These are phyloP conservation scores for Theileria sp. DNA, from an alignment of 169 alveolate genomes.

Conservation along the genomic window DNA sequence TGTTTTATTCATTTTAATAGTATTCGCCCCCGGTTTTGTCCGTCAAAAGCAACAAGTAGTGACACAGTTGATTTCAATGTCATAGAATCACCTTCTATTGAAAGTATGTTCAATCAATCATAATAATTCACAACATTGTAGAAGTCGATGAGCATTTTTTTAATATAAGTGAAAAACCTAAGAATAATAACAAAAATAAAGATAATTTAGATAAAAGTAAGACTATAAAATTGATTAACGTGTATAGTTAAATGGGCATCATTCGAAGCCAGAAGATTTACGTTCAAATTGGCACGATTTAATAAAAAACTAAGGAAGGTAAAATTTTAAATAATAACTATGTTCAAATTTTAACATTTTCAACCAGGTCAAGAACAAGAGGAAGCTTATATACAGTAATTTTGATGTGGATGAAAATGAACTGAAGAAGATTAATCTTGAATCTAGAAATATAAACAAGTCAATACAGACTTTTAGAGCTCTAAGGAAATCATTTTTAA, in stretches of 20 bases:
- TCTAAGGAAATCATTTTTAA: slow-evolving; percentile 31
- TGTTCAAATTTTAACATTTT: neutral
- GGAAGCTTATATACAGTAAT: slow-evolving; percentile 24
- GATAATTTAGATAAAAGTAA: slow-evolving; percentile 1
- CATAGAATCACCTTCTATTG: slow-evolving; percentile 7
- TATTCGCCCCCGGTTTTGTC: neutral
- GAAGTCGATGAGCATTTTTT: neutral
- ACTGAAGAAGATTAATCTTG: slow-evolving; percentile 8
- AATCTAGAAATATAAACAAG: slow-evolving; percentile 29
- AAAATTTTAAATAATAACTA: neutral
- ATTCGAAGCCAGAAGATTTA: slow-evolving; percentile 58
- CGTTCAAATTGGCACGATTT: slow-evolving; percentile 54
- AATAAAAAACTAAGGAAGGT: slow-evolving; percentile 56
- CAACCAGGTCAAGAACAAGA: slow-evolving; percentile 13
- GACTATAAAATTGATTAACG: neutral
- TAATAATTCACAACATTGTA: neutral
- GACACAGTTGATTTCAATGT: neutral
- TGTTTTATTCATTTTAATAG: neutral
- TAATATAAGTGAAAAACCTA: neutral
- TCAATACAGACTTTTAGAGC: slow-evolving; percentile 33
- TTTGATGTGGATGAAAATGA: slow-evolving; percentile 45
- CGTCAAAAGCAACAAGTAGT: neutral
- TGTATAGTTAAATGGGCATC: slow-evolving; percentile 49
- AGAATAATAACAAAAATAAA: neutral
- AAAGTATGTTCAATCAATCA: neutral